Evolutionary conservation across 768 basidiomycete species (phyloP).

Genomic region (Solioccasus polychromus): DNA sequence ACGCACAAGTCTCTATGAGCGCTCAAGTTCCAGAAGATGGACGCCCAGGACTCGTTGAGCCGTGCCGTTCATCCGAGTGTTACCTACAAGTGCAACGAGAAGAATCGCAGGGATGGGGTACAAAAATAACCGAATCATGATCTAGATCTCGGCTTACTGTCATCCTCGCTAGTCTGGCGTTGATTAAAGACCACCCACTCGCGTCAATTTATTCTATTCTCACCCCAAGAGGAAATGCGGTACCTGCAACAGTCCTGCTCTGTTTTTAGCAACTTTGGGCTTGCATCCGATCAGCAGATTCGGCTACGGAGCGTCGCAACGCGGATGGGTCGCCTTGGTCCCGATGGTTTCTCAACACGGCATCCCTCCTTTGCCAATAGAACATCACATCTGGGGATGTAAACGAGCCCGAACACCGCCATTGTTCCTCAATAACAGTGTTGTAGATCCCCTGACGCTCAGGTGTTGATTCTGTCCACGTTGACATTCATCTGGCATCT

Average conservation of each 20-base stretch:
- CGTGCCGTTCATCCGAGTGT: neutral
- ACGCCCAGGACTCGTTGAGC: neutral
- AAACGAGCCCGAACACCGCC: neutral
- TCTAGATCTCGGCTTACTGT: constrained; percentile 1
- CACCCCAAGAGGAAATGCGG: neutral
- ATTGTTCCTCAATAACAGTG: neutral
- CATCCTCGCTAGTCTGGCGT: neutral
- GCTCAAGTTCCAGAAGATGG: neutral
- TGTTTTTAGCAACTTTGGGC: constrained; percentile 2
- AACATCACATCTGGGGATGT: neutral
- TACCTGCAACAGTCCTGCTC: neutral
- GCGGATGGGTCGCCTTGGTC: neutral
- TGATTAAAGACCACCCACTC: too few relatives aligned
- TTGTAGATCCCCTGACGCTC: too few relatives aligned
- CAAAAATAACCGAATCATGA: neutral
- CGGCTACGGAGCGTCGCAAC: neutral
- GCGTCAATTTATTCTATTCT: too few relatives aligned
- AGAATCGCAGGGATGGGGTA: too few relatives aligned
- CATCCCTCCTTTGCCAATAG: neutral
- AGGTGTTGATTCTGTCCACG: too few relatives aligned
- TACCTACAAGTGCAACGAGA: too few relatives aligned
- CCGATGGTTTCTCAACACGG: neutral
- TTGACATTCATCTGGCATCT: neutral
- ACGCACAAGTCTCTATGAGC: too few relatives aligned
- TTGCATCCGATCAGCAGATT: neutral